phyloP scores from a whole-genome alignment of 306 rosid genomes.

The Ochetophila trinervis region DNA sequence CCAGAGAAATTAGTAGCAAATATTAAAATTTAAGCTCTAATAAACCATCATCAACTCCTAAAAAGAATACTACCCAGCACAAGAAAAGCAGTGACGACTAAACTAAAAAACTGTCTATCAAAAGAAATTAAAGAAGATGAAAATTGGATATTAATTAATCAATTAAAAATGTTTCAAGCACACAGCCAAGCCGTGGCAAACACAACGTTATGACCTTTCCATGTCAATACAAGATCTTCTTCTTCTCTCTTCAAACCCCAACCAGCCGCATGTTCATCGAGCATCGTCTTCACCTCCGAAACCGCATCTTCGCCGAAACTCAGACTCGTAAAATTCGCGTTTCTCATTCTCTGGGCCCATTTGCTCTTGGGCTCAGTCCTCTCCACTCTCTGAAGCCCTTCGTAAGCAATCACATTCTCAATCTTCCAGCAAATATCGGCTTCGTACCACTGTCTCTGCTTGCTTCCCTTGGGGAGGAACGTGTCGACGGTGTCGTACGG shows the following conservation, averaged over 20 bases:
- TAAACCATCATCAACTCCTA: no score
- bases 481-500: constrained; percentile 87
- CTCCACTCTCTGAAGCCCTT: constrained; percentile 77
- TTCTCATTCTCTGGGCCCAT: constrained; percentile 79
- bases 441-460: constrained; percentile 89
- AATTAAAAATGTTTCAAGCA: constrained; percentile 30
- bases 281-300: constrained; percentile 72
- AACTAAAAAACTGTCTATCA: neutral
- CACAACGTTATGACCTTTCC: constrained; percentile 96
- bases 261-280: constrained; percentile 92
- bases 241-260: constrained; percentile 97
- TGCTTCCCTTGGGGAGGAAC: constrained; percentile 62
- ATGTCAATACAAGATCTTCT: constrained; percentile 69
- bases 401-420: constrained; percentile 79
- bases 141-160: neutral
- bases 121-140: neutral
- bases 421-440: constrained; percentile 82
- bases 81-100: no score
- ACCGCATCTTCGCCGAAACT: constrained; percentile 61
- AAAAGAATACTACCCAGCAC: no score
- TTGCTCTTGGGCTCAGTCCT: constrained; percentile 48
- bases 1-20: no score
- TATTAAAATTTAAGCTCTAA: no score
- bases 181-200: constrained; percentile 88
- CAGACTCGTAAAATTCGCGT: constrained; percentile 50